Base-by-base conservation (phyloP, 2,329 filamentous ascomycete species). In the Ramularia endophylla region DNA sequence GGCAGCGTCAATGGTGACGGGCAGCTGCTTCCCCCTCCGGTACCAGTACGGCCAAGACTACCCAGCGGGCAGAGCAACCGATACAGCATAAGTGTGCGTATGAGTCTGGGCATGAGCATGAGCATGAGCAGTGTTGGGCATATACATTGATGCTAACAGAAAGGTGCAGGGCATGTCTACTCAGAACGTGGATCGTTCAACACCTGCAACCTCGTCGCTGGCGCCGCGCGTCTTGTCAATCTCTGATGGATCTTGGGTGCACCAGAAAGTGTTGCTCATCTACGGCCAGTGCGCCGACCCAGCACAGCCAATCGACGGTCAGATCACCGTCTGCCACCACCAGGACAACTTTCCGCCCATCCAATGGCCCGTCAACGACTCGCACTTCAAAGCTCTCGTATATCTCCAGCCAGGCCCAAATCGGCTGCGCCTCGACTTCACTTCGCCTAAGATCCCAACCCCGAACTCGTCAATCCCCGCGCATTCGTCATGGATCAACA, bases 391-490 rank as follows among this genome's bases (percentile, higher is more conserved):
- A 67, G 84, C 84, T 4, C 72, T 97, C 20, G 75, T 95, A 8
- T 87, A 95, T 63, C 77, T 98, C n/a, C 80, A 85, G 50, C 89
- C 92, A 4, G 92, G 92, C 1, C 85, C 87, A 40, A 98, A 98
- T 65, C 81, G 79, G 53, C 67, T 97, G 20, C 83, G 87, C 17
- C 83, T 97, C 52, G 90, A 95, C 60, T 97, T 95, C 60, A 56
- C 56, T 13, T 92, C 85, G 22, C 84, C 86, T 3, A 94, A 92
- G 62, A 71, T 92, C 20, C 80, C 83, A 15, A 79, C 84, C 43
- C 79, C 75, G 61, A 77, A 75, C 48, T 75, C 75, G 17, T 81
- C 74, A 17, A 82, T 80, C 57, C 80, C 75, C 29, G 75, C 84
- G 15, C 88, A 95, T 65, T 81, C 83, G 0, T 83, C 87, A 0